Evolutionary conservation across 176 grass and related monocot species (phyloP).

Genomic region (Saccharum officinarum): DNA sequence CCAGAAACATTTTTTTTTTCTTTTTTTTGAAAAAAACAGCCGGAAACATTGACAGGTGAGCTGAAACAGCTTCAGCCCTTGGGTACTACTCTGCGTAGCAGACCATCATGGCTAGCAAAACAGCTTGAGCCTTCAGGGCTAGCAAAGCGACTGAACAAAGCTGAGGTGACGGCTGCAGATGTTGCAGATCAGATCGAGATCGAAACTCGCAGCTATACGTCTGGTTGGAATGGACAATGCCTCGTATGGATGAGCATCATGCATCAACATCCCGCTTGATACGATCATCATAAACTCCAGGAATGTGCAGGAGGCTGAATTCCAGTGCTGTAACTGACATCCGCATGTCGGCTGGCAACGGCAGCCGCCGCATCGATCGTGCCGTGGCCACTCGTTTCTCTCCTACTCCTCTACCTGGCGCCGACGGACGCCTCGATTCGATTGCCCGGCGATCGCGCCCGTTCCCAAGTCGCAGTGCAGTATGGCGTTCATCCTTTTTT

Average conservation of each 20-base stretch:
- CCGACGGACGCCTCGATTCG: background rate
- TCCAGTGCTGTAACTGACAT: background rate
- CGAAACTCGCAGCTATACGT: background rate
- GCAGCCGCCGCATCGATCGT: background rate
- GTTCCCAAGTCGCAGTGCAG: background rate
- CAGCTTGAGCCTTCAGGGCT: background rate
- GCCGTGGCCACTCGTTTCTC: background rate
- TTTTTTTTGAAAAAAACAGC: too few relatives aligned
- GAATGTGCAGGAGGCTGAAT: background rate
- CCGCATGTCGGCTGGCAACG: background rate
- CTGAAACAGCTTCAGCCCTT: too few relatives aligned
- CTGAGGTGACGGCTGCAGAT: background rate
- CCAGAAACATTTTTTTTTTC: too few relatives aligned
- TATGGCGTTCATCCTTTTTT: background rate
- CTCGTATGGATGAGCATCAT: too few relatives aligned
- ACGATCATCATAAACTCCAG: too few relatives aligned
- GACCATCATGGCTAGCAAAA: too few relatives aligned
- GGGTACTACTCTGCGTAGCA: too few relatives aligned
- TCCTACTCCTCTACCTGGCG: background rate
- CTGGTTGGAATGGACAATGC: too few relatives aligned
- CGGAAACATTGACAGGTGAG: too few relatives aligned
- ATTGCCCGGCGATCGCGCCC: background rate
- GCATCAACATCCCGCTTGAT: too few relatives aligned
- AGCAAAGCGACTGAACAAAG: background rate
- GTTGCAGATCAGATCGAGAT: background rate